Conservation (phyloP, 2,329 filamentous ascomycete species). For the Aspergillus arachidicola region DNA sequence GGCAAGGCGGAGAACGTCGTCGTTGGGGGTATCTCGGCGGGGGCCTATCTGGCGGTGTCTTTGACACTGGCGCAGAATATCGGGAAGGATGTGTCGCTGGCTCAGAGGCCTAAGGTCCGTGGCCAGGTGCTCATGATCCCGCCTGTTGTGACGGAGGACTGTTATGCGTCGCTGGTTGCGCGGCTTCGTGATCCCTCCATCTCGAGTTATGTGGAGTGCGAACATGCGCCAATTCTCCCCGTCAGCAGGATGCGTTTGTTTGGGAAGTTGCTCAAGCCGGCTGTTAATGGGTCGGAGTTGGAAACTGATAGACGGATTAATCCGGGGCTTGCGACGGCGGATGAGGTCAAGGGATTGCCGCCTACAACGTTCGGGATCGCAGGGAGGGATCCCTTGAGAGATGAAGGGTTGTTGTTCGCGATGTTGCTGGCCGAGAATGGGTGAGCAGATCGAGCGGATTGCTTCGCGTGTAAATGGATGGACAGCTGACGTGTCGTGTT, state of each 20-base stretch:
- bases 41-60: constrained; percentile 48
- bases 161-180: constrained; percentile 38
- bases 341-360: constrained; percentile 45
- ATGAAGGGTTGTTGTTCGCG: constrained; percentile 53
- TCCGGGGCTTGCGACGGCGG: constrained; percentile 37
- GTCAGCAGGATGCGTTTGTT: constrained; percentile 41
- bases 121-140: constrained; percentile 59
- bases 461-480: neutral
- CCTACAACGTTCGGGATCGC: constrained; percentile 50
- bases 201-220: constrained; percentile 51
- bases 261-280: constrained; percentile 27
- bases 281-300: constrained; percentile 27
- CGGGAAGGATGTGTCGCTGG: constrained; percentile 21
- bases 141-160: constrained; percentile 41
- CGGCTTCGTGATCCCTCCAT: constrained; percentile 42
- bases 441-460: constrained; percentile 28
- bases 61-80: constrained; percentile 45
- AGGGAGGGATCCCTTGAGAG: constrained; percentile 52
- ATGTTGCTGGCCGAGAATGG: constrained; percentile 49
- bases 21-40: constrained; percentile 55
- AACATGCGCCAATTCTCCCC: constrained; percentile 54
- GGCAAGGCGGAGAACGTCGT: constrained; percentile 46
- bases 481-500: neutral
- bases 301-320: constrained; percentile 43
- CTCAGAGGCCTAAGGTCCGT: constrained; percentile 36